These are phyloP conservation scores for Backusella sp. DNA, from an alignment of 192 early-diverging fungal genomes.

Conservation along the genomic window DNA sequence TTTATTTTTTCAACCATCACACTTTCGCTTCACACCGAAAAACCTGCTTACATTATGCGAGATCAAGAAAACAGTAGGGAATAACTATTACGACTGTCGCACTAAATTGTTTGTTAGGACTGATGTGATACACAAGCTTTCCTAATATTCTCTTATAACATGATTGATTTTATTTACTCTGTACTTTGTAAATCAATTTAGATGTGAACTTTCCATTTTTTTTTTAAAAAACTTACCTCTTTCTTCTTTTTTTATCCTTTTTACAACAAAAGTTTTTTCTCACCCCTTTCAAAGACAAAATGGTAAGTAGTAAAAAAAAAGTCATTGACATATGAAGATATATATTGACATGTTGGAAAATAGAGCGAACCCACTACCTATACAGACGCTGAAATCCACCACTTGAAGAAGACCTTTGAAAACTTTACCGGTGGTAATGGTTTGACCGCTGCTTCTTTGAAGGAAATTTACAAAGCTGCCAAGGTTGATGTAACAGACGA, in stretches of 20 bases:
- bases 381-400: conserved; percentile 26
- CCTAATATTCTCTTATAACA: conserved; percentile 9
- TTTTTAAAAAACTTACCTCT: background rate
- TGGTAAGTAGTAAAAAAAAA: background rate
- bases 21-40: conserved; percentile 1
- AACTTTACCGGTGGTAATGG: conserved; percentile 24
- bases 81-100: background rate
- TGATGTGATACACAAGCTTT: conserved; percentile 9
- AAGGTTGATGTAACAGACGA: conserved; percentile 21
- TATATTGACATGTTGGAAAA: background rate
- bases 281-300: conserved; percentile 7
- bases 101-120: background rate
- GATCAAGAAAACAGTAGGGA: background rate
- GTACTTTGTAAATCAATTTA: conserved; percentile 1
- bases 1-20: background rate
- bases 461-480: conserved; percentile 28
- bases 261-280: conserved; percentile 4
- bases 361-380: conserved; percentile 16
- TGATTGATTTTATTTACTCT: conserved; percentile 1
- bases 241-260: background rate
- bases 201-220: background rate
- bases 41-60: background rate
- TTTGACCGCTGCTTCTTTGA: conserved; percentile 22
- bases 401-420: conserved; percentile 23
- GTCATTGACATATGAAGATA: background rate